Percentiles rank a stretch among this genome's conserved stretches.
Evolutionary conservation across 2,329 filamentous ascomycete genomes (phyloP).

Genomic region (Alternaria atra): DNA sequence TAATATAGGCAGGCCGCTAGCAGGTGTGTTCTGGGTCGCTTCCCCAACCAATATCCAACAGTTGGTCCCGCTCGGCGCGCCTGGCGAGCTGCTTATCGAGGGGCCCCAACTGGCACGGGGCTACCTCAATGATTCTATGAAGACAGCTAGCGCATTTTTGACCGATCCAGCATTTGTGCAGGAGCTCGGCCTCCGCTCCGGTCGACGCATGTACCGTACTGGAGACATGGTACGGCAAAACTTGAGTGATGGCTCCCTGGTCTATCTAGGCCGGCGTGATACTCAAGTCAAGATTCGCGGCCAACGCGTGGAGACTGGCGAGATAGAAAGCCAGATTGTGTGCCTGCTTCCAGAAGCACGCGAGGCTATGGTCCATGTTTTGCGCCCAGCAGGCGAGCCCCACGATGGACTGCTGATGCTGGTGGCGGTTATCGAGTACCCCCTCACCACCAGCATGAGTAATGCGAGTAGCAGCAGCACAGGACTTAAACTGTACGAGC

Average conservation of each 20-base stretch:
- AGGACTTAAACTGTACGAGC: too few species aligned
- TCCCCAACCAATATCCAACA: too few species aligned
- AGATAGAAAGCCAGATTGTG: slow-evolving; percentile 28
- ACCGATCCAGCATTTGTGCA: neutral
- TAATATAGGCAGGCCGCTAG: slow-evolving; percentile 3
- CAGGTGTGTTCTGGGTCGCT: slow-evolving; percentile 53
- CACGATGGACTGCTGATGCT: too few species aligned
- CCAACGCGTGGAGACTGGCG: slow-evolving; percentile 29
- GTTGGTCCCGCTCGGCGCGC: too few species aligned
- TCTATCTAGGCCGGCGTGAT: slow-evolving; percentile 26
- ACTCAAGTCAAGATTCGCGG: slow-evolving; percentile 33
- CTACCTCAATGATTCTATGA: slow-evolving; percentile 6
- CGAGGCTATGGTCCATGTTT: slow-evolving; percentile 33
- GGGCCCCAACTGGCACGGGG: neutral
- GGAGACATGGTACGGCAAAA: slow-evolving; percentile 30
- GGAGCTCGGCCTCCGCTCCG: too few species aligned
- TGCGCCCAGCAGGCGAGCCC: neutral
- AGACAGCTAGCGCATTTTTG: neutral
- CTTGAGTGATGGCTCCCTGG: slow-evolving; percentile 22
- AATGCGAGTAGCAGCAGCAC: too few species aligned
- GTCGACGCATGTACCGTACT: slow-evolving; percentile 23
- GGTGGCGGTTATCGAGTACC: too few species aligned
- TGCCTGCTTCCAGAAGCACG: neutral
- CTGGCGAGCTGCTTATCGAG: too few species aligned
- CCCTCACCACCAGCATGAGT: too few species aligned